Conservation (phyloP, 2,329 filamentous ascomycete species). For the Diaporthe ampelina region DNA sequence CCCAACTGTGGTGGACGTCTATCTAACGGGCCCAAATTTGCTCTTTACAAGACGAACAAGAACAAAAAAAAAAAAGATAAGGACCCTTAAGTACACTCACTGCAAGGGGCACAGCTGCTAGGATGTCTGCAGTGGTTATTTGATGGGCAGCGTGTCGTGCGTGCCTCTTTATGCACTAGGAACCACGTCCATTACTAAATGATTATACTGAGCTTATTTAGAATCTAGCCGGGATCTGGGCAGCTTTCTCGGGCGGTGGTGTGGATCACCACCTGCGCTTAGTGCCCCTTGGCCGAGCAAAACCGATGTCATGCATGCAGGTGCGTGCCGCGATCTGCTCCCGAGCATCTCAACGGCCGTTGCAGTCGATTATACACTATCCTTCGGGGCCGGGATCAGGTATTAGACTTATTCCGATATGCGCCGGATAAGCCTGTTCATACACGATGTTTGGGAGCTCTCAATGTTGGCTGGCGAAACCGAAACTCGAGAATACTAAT, state of each 20-base stretch:
- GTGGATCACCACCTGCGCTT: slow-evolving; percentile 14
- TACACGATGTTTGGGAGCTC: neutral
- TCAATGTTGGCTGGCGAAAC: neutral
- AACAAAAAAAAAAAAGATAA: neutral
- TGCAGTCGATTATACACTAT: too few species aligned
- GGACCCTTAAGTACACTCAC: neutral
- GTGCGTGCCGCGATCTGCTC: slow-evolving; percentile 15
- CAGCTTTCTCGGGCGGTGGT: neutral
- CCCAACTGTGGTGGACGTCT: neutral
- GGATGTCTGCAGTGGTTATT: neutral
- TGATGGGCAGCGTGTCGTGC: slow-evolving; percentile 1
- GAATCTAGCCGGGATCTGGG: slow-evolving; percentile 19
- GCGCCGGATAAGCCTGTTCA: neutral
- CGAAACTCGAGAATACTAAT: neutral
- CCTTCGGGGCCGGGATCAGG: neutral
- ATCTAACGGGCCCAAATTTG: neutral
- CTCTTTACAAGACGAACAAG: neutral
- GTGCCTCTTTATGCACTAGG: neutral
- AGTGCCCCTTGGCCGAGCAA: neutral
- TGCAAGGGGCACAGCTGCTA: neutral
- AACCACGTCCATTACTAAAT: slow-evolving; percentile 28
- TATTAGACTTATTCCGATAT: neutral
- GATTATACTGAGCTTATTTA: slow-evolving; percentile 37
- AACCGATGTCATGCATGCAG: slow-evolving; percentile 17
- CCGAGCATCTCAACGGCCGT: slow-evolving; percentile 2